Percentiles rank a stretch among this genome's conserved stretches.
phyloP scores from a whole-genome alignment of 352 stramenopile species.

The Phytopythium kandeliae region DNA sequence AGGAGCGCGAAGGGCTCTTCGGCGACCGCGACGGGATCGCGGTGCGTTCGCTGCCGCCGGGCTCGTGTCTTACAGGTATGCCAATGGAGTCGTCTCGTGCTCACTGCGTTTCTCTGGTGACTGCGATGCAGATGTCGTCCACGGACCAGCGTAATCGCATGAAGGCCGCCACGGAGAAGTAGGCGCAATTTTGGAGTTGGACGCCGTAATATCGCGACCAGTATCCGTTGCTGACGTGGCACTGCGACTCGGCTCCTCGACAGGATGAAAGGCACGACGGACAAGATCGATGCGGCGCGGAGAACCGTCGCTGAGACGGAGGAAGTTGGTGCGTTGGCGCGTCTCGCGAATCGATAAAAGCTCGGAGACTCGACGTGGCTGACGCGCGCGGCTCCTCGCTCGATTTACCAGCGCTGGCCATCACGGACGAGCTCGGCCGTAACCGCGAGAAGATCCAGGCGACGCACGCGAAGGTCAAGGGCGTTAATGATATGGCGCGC shows the following conservation, averaged over 20 bases:
- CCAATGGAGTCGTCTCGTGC: no score
- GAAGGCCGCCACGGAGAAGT: slow-evolving; percentile 81
- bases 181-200: not conserved
- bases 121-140: slow-evolving; percentile 36
- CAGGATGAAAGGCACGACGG: slow-evolving; percentile 82
- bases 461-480: slow-evolving; percentile 79
- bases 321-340: slow-evolving; percentile 60
- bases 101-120: not conserved
- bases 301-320: slow-evolving; percentile 83
- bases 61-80: no score
- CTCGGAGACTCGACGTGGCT: no score
- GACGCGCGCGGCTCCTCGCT: no score
- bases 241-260: no score
- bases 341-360: not conserved
- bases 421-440: slow-evolving; percentile 74
- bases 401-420: slow-evolving; percentile 62
- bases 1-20: slow-evolving; percentile 80
- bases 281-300: slow-evolving; percentile 70
- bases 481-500: slow-evolving; percentile 80
- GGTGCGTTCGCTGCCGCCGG: slow-evolving; percentile 18
- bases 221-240: no score
- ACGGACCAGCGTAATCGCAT: slow-evolving; percentile 71
- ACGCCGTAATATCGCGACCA: no score
- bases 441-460: slow-evolving; percentile 86
- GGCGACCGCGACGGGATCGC: slow-evolving; percentile 65